These are phyloP conservation scores for Pseudogymnoascus sp. DNA, from an alignment of 2,329 filamentous ascomycete species.

Conservation along the genomic window DNA sequence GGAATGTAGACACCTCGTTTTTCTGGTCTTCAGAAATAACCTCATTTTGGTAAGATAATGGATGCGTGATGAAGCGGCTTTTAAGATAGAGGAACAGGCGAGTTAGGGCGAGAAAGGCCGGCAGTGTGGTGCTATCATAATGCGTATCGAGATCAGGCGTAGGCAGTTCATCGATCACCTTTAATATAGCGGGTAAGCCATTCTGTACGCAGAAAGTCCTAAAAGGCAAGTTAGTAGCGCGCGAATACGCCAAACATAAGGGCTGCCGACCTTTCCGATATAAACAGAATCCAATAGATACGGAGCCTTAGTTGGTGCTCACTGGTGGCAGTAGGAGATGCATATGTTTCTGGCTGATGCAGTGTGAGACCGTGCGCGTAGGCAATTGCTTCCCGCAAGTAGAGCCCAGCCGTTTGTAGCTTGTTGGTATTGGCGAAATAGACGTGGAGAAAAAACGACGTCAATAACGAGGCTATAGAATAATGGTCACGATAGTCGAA, in stretches of 20 bases:
- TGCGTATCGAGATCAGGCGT: neutral
- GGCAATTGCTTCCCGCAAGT: neutral
- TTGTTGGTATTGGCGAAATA: neutral
- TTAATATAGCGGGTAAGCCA: neutral
- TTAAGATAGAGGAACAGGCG: neutral
- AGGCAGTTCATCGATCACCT: neutral
- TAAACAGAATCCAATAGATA: neutral
- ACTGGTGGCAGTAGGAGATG: neutral
- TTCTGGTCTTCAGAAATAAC: neutral
- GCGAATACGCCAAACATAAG: neutral
- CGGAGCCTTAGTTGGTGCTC: neutral
- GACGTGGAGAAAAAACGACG: neutral
- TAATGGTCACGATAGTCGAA: neutral
- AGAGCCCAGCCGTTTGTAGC: neutral
- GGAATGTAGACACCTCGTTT: neutral
- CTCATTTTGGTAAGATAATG: neutral
- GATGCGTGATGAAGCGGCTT: neutral
- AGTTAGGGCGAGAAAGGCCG: neutral
- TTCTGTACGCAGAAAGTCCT: neutral
- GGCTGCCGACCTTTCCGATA: neutral
- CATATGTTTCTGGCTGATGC: neutral
- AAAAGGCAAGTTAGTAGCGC: neutral
- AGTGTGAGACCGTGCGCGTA: neutral
- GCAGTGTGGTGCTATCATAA: neutral
- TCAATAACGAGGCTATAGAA: neutral